Percentiles rank a stretch among this genome's conserved stretches.
phyloP scores from a whole-genome alignment of 2,329 filamentous ascomycete genomes.

The Cryphonectria radicalis region DNA sequence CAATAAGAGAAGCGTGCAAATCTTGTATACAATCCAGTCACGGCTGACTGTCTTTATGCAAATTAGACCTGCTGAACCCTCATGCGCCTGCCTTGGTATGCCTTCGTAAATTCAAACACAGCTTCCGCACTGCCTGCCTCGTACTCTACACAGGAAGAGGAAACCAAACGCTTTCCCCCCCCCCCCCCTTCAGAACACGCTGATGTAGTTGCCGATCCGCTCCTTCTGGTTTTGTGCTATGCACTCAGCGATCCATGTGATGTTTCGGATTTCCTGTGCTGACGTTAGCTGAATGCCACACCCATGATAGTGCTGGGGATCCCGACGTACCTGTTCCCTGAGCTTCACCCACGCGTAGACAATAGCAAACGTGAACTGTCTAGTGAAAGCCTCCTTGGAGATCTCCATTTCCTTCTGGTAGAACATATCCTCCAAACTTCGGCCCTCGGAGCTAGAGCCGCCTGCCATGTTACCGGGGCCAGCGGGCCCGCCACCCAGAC shows the following conservation, averaged over 20 bases:
- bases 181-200: slow-evolving; percentile 73
- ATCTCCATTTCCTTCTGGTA: slow-evolving; percentile 99
- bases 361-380: slow-evolving; percentile 92
- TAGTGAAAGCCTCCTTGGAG: slow-evolving; percentile 90
- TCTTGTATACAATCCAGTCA: slow-evolving; percentile 53
- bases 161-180: slow-evolving; percentile 30
- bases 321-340: slow-evolving; percentile 80
- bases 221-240: slow-evolving; percentile 99
- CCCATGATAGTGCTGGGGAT: background rate
- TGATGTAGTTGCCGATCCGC: slow-evolving; percentile 97
- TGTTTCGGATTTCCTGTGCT: slow-evolving; percentile 92
- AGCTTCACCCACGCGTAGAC: slow-evolving; percentile 98
- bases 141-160: slow-evolving; percentile 24
- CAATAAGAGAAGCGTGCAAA: slow-evolving; percentile 50
- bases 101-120: slow-evolving; percentile 22
- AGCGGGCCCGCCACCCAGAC: slow-evolving; percentile 70
- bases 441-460: slow-evolving; percentile 77
- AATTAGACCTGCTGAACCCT: slow-evolving; percentile 26
- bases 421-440: slow-evolving; percentile 95
- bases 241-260: slow-evolving; percentile 99
- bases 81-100: slow-evolving; percentile 38
- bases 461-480: slow-evolving; percentile 84
- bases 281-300: slow-evolving; percentile 38
- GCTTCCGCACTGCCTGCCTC: slow-evolving; percentile 18
- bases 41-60: slow-evolving; percentile 26